A percentile compares a stretch with the other conserved stretches of the same genome.
phyloP scores from a whole-genome alignment of 805 yeast species.

The Saccharomycopsis javanensis region DNA sequence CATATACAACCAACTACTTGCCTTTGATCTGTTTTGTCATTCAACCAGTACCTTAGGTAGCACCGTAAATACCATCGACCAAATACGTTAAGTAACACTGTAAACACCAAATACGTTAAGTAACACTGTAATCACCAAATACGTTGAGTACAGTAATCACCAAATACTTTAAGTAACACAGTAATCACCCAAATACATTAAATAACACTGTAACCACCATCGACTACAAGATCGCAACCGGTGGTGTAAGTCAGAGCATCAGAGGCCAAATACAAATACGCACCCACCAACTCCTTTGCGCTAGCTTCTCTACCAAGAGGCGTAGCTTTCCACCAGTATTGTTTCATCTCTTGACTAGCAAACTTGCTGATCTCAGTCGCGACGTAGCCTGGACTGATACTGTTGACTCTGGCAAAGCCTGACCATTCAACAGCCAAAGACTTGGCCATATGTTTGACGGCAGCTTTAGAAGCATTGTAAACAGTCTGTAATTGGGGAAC shows the following conservation, averaged over 20 bases:
- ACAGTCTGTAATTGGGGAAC: slow-evolving; percentile 81
- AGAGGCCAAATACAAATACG: slow-evolving; percentile 42
- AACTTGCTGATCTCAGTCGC: slow-evolving; percentile 35
- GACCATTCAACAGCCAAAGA: slow-evolving; percentile 86
- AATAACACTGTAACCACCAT: slow-evolving; percentile 36
- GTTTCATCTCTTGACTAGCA: slow-evolving; percentile 22
- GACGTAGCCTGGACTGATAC: slow-evolving; percentile 44
- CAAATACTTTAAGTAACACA: too few species aligned
- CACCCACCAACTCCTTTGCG: slow-evolving; percentile 42
- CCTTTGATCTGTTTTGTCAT: too few species aligned
- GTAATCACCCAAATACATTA: too few species aligned
- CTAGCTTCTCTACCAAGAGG: slow-evolving; percentile 42
- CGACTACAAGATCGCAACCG: slow-evolving; percentile 40
- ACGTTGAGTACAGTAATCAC: too few species aligned
- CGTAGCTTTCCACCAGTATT: slow-evolving; percentile 26
- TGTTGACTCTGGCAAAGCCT: slow-evolving; percentile 46
- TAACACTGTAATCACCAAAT: too few species aligned
- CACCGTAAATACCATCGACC: too few species aligned
- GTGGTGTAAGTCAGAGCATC: slow-evolving; percentile 42
- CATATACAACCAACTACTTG: too few species aligned
- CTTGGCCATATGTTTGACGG: slow-evolving; percentile 61
- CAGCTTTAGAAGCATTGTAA: slow-evolving; percentile 84
- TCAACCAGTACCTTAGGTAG: too few species aligned
- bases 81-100: too few species aligned
- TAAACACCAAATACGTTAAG: too few species aligned